Percentiles rank a stretch among this genome's conserved stretches.
These are phyloP conservation scores for Falciphora oryzae DNA, from an alignment of 2,329 filamentous ascomycete species.

Conservation along the genomic window DNA sequence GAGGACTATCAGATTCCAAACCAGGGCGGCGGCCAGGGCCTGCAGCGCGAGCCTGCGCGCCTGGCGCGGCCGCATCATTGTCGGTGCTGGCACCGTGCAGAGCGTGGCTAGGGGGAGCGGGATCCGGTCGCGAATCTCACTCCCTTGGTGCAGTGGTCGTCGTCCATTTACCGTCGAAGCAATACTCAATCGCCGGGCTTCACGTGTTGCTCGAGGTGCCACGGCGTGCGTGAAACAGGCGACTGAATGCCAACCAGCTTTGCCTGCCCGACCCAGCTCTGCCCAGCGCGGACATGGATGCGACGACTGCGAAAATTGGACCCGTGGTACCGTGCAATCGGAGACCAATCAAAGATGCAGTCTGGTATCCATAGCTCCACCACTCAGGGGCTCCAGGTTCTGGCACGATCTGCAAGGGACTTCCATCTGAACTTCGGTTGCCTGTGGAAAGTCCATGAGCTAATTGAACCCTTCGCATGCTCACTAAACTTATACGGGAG, in stretches of 20 bases:
- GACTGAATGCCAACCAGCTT: too few relatives aligned
- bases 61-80: constrained; percentile 10
- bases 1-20: constrained; percentile 17
- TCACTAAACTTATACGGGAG: too few relatives aligned
- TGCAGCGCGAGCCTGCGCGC: constrained; percentile 10
- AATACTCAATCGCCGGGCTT: background rate
- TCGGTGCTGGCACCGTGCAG: background rate
- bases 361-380: background rate
- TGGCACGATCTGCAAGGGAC: too few relatives aligned
- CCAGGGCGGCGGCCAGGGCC: constrained; percentile 11
- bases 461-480: too few relatives aligned
- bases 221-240: background rate
- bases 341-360: background rate
- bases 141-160: background rate
- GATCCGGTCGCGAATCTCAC: background rate
- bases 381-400: background rate
- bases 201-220: background rate
- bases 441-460: too few relatives aligned
- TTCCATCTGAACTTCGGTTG: too few relatives aligned
- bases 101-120: background rate
- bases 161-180: background rate
- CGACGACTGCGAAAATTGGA: too few relatives aligned
- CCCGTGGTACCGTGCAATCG: background rate
- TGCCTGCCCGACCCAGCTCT: too few relatives aligned
- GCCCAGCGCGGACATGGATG: background rate